Base-by-base conservation (phyloP, 495 filamentous ascomycete species). In the Trichoderma virens region DNA sequence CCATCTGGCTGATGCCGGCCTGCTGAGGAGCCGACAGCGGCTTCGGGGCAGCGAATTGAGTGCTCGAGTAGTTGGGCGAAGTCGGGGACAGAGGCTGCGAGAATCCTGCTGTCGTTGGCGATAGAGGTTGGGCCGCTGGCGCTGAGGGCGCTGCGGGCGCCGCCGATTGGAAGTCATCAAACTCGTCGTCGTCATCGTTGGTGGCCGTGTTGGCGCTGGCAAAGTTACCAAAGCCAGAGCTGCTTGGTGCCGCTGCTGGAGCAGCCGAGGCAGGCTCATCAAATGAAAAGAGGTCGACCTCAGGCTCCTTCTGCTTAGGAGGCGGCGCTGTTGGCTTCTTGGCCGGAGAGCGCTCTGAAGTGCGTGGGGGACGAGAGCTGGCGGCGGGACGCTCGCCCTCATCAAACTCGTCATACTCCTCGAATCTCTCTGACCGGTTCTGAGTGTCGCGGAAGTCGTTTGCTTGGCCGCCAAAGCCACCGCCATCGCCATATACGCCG, bases 121-220 rank as follows among this genome's bases (percentile, higher is more conserved):
- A 78, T 72, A 28, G 5, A n/a, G 39, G 34, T 9, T 43, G 18
- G 18, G 38, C 51, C 20, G 51, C 25, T 54, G 81, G 70, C 30
- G 79, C 68, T 59, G 76, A 62, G 27, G 77, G 62, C 64, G 79
- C 67, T 27, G 82, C 77, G 20, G 91, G 86, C 5, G 89, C 80
- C 18, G 95, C 94, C n/a, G 92, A 93, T 74, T 96, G 91, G 82
- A 98, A 98, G 72, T 98, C 95, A 72, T 98, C 94, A 68, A 98
- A 98, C 61, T 98, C 95, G 68, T 98, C 94, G 68, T 98, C 93
- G 66, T 95, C 92, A 34, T 76, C 63, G 54, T 65, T 60, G 47
- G 16, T n/a, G 18, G 69, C 78, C 16, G 70, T 73, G 5, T 65
- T 62, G 28, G 20, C 2, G 39, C 59, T 61, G 34, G 70, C 73